These are phyloP conservation scores for Leishmania turanica DNA, from an alignment of 208 protist species.

Conservation along the genomic window DNA sequence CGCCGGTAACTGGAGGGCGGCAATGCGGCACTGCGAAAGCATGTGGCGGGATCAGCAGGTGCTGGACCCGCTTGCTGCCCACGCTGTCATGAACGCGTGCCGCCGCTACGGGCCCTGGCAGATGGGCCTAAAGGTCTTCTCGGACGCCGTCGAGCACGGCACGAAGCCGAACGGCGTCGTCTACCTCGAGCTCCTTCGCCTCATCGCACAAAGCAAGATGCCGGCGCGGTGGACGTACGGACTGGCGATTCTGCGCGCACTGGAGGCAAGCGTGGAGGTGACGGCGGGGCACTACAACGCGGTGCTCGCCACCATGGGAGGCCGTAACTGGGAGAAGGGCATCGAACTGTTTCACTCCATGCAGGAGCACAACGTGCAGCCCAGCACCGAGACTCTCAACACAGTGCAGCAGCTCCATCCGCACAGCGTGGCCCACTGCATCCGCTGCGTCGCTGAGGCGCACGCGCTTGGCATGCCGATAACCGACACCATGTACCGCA, in stretches of 20 bases:
- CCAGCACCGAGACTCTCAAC: constrained; percentile 80
- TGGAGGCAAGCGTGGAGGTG: constrained; percentile 61
- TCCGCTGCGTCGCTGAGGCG: constrained; percentile 76
- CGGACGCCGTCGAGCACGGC: constrained; percentile 51
- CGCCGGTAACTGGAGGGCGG: constrained; percentile 65
- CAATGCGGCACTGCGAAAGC: constrained; percentile 63
- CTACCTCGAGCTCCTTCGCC: constrained; percentile 83
- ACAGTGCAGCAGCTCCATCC: constrained; percentile 61
- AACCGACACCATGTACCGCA: constrained; percentile 83
- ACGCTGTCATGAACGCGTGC: constrained; percentile 86
- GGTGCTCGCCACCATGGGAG: constrained; percentile 66
- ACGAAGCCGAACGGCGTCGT: constrained; percentile 68
- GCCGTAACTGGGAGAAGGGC: constrained; percentile 54
- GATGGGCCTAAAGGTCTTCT: constrained; percentile 57
- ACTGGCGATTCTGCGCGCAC: constrained; percentile 52
- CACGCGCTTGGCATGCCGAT: constrained; percentile 76
- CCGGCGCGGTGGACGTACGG: constrained; percentile 57
- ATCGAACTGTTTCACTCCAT: constrained; percentile 73
- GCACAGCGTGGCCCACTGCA: constrained; percentile 58
- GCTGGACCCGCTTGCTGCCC: constrained; percentile 65
- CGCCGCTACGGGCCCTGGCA: constrained; percentile 63
- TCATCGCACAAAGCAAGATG: constrained; percentile 48
- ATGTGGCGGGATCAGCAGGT: constrained; percentile 71
- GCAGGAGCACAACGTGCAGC: constrained; percentile 73
- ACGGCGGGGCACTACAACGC: constrained; percentile 90